Percentiles rank a stretch among this genome's conserved stretches.
These are phyloP conservation scores for Mucor piriformis DNA, from an alignment of 371 early-diverging fungal species.

Conservation along the genomic window DNA sequence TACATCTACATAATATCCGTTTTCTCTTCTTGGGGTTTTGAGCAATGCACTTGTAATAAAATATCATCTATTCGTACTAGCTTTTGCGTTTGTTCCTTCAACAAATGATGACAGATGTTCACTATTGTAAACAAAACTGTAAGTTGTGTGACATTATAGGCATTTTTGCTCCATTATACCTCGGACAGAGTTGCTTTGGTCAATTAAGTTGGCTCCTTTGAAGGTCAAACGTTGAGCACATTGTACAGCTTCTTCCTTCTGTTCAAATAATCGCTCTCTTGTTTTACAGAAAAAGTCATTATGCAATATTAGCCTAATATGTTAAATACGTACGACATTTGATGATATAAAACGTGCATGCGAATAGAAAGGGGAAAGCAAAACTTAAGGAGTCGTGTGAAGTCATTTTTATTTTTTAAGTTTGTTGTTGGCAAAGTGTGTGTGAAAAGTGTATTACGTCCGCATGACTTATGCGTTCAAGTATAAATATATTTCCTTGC, in stretches of 20 bases:
- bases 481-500: background rate
- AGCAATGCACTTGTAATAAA: background rate
- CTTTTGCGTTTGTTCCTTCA: conserved; percentile 5
- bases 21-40: background rate
- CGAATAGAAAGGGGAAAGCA: background rate
- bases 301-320: background rate
- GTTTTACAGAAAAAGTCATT: background rate
- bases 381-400: background rate
- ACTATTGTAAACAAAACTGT: background rate
- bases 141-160: background rate
- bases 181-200: background rate
- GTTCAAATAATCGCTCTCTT: background rate
- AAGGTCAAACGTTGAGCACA: background rate
- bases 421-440: background rate
- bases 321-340: conserved; percentile 7
- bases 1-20: background rate
- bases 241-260: background rate
- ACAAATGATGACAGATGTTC: conserved; percentile 4
- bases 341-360: background rate
- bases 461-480: background rate
- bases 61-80: background rate
- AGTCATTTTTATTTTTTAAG: background rate
- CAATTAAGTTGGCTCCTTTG: background rate
- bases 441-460: background rate
- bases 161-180: background rate